A percentile compares a stretch with the other conserved stretches of the same genome.
Evolutionary conservation across 371 early-diverging fungal genomes (phyloP).

Genomic region (Astathelohania contejeani): DNA sequence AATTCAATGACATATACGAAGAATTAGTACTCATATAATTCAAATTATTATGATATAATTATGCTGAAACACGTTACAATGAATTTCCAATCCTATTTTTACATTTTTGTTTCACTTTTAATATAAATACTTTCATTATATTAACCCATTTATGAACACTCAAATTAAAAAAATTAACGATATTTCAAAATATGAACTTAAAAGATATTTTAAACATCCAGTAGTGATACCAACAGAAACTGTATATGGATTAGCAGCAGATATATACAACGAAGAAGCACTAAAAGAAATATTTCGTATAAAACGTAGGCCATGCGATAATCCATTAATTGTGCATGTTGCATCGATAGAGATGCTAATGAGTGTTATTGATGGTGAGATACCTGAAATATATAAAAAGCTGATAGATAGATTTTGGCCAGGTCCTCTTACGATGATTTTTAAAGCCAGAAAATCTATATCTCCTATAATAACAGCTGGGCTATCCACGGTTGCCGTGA

Average conservation of each 20-base stretch:
- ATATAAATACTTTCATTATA: no score
- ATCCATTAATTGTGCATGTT: slow-evolving; percentile 92
- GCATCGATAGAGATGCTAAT: slow-evolving; percentile 72
- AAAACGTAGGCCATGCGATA: slow-evolving; percentile 84
- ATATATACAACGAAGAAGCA: slow-evolving; percentile 60
- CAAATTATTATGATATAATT: no score
- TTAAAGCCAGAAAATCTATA: slow-evolving; percentile 59
- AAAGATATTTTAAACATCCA: no score
- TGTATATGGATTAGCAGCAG: slow-evolving; percentile 91
- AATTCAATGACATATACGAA: no score
- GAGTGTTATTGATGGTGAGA: slow-evolving; percentile 53
- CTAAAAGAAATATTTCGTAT: slow-evolving; percentile 67
- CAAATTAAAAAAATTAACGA: no score
- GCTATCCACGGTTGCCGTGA: slow-evolving; percentile 71
- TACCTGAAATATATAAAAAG: slow-evolving; percentile 37
- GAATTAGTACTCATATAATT: no score
- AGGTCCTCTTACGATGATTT: slow-evolving; percentile 81
- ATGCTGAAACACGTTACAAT: no score
- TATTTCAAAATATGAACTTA: no score
- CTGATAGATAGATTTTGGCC: slow-evolving; percentile 71
- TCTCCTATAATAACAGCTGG: slow-evolving; percentile 66
- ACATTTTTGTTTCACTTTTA: no score
- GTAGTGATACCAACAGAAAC: slow-evolving; percentile 97
- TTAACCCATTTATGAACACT: no score
- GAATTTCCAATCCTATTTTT: no score